Evolutionary conservation across 1,139 yeast genomes (phyloP).

Genomic region (Taiozyma onychis): DNA sequence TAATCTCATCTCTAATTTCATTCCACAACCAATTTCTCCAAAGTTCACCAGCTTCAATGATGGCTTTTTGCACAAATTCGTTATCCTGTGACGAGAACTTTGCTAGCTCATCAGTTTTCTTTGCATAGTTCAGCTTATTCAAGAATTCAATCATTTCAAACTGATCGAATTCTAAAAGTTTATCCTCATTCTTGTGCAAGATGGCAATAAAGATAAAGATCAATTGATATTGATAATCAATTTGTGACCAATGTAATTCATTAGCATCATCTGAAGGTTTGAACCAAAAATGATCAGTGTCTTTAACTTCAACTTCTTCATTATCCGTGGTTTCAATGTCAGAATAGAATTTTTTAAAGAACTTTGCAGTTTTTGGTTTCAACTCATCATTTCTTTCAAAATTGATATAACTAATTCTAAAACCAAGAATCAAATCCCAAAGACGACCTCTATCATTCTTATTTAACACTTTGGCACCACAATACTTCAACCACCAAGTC

Average conservation of each 20-base stretch:
- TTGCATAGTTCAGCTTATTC: slow-evolving; percentile 35
- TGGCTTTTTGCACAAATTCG: slow-evolving; percentile 59
- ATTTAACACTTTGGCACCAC: slow-evolving; percentile 87
- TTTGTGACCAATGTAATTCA: slow-evolving; percentile 41
- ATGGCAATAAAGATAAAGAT: slow-evolving; percentile 74
- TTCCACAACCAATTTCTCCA: slow-evolving; percentile 86
- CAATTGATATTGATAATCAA: slow-evolving; percentile 77
- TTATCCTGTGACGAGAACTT: slow-evolving; percentile 2
- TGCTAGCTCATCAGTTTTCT: not conserved
- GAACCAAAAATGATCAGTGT: slow-evolving; percentile 23
- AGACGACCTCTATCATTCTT: slow-evolving; percentile 77
- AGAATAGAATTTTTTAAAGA: slow-evolving; percentile 30
- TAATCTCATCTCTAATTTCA: slow-evolving; percentile 47
- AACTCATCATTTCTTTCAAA: slow-evolving; percentile 7
- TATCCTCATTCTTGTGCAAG: slow-evolving; percentile 72
- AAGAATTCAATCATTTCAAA: slow-evolving; percentile 81
- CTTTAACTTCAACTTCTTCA: slow-evolving; percentile 17
- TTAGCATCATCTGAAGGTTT: slow-evolving; percentile 13
- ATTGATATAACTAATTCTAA: slow-evolving; percentile 43
- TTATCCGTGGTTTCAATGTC: slow-evolving; percentile 12
- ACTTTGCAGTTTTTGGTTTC: slow-evolving; percentile 27
- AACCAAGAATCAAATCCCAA: slow-evolving; percentile 85
- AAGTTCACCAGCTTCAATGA: slow-evolving; percentile 77
- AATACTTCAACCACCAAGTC: slow-evolving; percentile 91
- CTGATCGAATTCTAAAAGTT: slow-evolving; percentile 80